Conservation (phyloP, 768 basidiomycete genomes). For the Rhodosporidiobolus odoratus region DNA sequence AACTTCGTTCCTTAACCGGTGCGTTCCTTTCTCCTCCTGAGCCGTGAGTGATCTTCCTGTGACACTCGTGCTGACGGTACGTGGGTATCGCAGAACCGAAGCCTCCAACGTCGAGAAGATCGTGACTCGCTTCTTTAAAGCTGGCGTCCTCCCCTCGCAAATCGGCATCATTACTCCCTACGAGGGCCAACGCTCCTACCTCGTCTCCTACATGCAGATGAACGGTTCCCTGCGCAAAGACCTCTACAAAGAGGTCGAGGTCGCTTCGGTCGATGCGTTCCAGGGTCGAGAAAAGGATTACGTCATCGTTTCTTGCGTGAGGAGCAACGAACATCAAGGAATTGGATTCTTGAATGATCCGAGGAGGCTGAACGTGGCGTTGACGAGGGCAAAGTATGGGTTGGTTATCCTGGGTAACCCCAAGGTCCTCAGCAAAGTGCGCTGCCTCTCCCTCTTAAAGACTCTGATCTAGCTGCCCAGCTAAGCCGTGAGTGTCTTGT, state of each 20-base stretch:
- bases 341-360: conserved; percentile 99
- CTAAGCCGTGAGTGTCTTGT: not conserved
- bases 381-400: conserved; percentile 96
- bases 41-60: not conserved
- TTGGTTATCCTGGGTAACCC: conserved; percentile 99
- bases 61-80: not conserved
- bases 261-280: conserved; percentile 98
- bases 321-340: conserved; percentile 98
- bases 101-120: conserved; percentile 99
- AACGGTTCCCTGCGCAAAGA: conserved; percentile 99
- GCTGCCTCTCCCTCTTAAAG: conserved; percentile 14
- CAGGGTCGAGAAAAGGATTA: conserved; percentile 99
- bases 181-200: conserved; percentile 95
- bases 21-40: conserved; percentile 33
- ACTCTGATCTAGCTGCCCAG: not conserved
- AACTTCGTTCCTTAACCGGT: conserved; percentile 95
- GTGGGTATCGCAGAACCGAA: conserved; percentile 65
- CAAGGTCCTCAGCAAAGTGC: conserved; percentile 95
- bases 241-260: conserved; percentile 98
- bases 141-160: conserved; percentile 87
- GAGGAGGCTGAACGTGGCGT: conserved; percentile 87
- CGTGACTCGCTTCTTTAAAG: conserved; percentile 99
- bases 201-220: conserved; percentile 99
- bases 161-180: conserved; percentile 99
- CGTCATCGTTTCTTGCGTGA: conserved; percentile 93